These are phyloP conservation scores for Aspergillus ochraceoroseus DNA, from an alignment of 2,329 filamentous ascomycete species.

Conservation along the genomic window DNA sequence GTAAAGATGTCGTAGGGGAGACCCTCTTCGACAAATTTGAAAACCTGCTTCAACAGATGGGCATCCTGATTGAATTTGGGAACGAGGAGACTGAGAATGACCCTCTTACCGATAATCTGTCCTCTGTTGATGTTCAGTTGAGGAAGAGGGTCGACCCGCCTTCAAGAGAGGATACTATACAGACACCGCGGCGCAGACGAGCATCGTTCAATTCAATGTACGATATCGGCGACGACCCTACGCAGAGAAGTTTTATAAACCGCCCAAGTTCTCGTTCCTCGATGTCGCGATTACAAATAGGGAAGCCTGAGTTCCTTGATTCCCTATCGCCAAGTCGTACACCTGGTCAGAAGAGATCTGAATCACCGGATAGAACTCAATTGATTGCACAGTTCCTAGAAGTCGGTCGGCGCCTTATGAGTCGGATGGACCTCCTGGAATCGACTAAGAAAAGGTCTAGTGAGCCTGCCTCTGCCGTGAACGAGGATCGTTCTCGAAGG, in stretches of 20 bases:
- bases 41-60: slow-evolving; percentile 61
- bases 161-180: slow-evolving; percentile 29
- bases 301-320: slow-evolving; percentile 34
- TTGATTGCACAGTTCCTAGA: slow-evolving; percentile 39
- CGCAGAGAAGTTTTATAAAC: slow-evolving; percentile 38
- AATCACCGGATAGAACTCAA: slow-evolving; percentile 34
- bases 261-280: slow-evolving; percentile 44
- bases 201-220: slow-evolving; percentile 53
- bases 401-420: slow-evolving; percentile 36
- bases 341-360: slow-evolving; percentile 12
- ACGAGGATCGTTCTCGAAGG: slow-evolving; percentile 30
- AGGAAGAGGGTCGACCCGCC: slow-evolving; percentile 20
- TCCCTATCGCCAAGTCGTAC: slow-evolving; percentile 20
- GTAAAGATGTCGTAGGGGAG: slow-evolving; percentile 50
- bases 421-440: slow-evolving; percentile 29
- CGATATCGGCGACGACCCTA: slow-evolving; percentile 51
- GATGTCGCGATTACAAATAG: slow-evolving; percentile 40
- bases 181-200: slow-evolving; percentile 40
- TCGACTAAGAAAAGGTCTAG: slow-evolving; percentile 25
- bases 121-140: slow-evolving; percentile 23
- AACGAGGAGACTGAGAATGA: slow-evolving; percentile 41
- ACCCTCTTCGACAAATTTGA: slow-evolving; percentile 66
- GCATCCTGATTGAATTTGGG: slow-evolving; percentile 64
- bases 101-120: slow-evolving; percentile 23
- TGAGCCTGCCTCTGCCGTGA: slow-evolving; percentile 28